Conservation (phyloP, 169 alveolate species). For the Eimeria tenella region DNA sequence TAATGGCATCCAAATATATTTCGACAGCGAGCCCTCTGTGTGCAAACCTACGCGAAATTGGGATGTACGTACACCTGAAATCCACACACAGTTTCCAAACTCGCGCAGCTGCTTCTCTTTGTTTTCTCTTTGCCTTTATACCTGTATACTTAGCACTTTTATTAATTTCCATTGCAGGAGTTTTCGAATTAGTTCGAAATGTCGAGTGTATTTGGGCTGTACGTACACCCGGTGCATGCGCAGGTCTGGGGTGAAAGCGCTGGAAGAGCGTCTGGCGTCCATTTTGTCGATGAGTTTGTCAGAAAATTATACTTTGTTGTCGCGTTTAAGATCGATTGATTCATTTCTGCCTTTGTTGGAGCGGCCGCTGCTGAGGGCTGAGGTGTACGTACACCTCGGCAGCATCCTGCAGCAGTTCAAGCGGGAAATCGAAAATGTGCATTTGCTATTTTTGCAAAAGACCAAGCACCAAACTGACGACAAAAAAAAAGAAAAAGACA, state of each 20-base stretch:
- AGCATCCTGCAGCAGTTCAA: conserved; percentile 91
- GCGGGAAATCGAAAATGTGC: conserved; percentile 90
- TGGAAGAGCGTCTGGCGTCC: conserved; percentile 94
- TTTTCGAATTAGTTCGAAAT: too few relatives aligned
- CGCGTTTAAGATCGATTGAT: conserved; percentile 93
- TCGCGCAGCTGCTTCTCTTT: too few relatives aligned
- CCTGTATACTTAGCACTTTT: background rate
- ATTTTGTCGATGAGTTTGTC: conserved; percentile 93
- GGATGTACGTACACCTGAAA: background rate
- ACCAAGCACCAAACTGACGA: background rate
- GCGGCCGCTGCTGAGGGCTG: conserved; percentile 95
- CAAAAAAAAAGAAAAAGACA: background rate
- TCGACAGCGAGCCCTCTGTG: background rate
- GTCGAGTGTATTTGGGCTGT: too few relatives aligned
- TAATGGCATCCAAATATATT: background rate
- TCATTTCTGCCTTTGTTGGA: conserved; percentile 88
- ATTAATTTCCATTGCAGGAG: too few relatives aligned
- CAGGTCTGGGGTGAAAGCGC: conserved; percentile 86
- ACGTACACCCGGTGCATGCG: background rate
- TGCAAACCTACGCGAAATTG: background rate
- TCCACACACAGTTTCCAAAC: too few relatives aligned
- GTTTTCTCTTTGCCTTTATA: too few relatives aligned
- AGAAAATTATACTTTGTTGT: conserved; percentile 92
- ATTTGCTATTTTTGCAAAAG: conserved; percentile 84
- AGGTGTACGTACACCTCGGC: conserved; percentile 94